Base-by-base conservation (phyloP, 495 filamentous ascomycete genomes). In the Wilcoxina mikolae region DNA sequence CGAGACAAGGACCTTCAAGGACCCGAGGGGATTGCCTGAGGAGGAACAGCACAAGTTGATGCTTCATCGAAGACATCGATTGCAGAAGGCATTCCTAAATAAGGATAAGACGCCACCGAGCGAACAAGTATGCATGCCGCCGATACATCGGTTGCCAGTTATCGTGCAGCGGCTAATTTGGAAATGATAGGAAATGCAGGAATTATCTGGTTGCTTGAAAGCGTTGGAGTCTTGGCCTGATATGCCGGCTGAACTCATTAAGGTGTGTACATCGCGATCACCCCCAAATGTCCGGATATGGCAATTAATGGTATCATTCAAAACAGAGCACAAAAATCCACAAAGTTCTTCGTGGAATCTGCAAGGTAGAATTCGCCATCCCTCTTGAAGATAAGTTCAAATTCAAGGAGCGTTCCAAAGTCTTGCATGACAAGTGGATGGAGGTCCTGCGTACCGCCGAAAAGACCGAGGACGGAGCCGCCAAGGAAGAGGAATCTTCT, bases 261-360 rank as follows among this genome's bases (percentile, higher is more conserved):
- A 58, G 56, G 60, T 63, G 45, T 44, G 52, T 44, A 2, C 1
- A 3, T 28, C 39, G 22, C 15, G 15, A 3, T 15, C 20, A 15
- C 20, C 35, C 35, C 4, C 1, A 2, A 39, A 15, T 18, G 20
- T 18, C 20, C 35, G 35, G 35, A 29, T 5, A 17, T 53, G 23
- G 25, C 23, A 29, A 25, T 3, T 10, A 51, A 22, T 33, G 57
- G 51, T 60, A 27, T 45, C 20, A 80, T 82, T 39, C 54, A 76
- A 39, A 39, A 39, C 24, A 78, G 56, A 67, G 67, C 4, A 86
- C 82, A 25, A 85, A 85, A 69, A 83, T 85, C 60, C 77, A 84
- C 72, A 85, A 85, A 65, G 82, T 86, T 18, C 71, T 85, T 38
- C 80, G 78, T 65, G 80, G 73, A 46, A 83, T 86, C 56, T 70